phyloP scores from a whole-genome alignment of 208 protist genomes.

The Wallacemonas sp. region DNA sequence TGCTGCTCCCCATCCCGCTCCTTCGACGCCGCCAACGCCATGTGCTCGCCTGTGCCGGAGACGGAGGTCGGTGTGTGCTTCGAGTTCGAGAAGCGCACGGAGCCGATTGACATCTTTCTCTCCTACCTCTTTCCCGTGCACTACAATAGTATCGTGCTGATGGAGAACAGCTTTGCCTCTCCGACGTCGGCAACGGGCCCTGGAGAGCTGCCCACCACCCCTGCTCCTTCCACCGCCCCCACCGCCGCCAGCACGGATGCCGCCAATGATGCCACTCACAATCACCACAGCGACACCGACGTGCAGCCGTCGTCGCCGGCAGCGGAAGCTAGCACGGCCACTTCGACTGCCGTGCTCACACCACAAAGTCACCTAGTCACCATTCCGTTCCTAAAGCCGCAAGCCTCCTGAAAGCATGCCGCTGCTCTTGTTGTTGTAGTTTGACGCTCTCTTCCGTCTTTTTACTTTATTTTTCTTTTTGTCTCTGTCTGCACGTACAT shows the following conservation, averaged over 20 bases:
- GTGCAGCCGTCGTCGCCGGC: too few species aligned
- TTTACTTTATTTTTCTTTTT: neutral
- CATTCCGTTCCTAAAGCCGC: constrained; percentile 1
- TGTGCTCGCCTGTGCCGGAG: neutral
- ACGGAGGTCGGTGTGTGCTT: constrained; percentile 25
- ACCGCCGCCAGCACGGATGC: neutral
- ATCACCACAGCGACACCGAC: too few species aligned
- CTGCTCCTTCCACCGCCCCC: neutral
- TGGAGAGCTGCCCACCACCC: neutral
- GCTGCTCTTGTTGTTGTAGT: neutral
- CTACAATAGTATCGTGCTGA: constrained; percentile 70
- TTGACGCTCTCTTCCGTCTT: neutral
- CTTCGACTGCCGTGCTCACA: neutral
- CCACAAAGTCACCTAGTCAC: neutral
- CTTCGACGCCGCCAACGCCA: neutral
- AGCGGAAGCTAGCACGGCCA: neutral
- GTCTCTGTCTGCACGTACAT: neutral
- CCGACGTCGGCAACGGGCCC: neutral
- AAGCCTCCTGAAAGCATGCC: neutral
- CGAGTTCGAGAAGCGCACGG: constrained; percentile 59
- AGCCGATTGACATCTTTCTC: constrained; percentile 86
- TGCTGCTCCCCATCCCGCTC: neutral
- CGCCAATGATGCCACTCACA: too few species aligned
- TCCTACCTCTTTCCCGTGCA: constrained; percentile 88
- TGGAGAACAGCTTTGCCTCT: constrained; percentile 1